phyloP scores from a whole-genome alignment of 768 basidiomycete species.

The Rossbeevera mucosa region DNA sequence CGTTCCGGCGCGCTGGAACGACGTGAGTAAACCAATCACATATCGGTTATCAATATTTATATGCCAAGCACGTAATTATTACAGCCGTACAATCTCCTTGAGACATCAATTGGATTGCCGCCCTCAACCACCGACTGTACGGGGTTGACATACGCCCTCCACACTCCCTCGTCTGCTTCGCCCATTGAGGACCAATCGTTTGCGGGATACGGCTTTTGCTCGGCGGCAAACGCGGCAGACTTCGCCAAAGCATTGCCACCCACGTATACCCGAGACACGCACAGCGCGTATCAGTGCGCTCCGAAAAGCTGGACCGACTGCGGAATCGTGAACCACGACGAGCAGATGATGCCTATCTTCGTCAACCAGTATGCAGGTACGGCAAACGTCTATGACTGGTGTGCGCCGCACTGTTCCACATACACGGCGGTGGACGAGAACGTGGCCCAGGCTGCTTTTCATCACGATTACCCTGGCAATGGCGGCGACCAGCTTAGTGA shows the following conservation, averaged over 20 bases:
- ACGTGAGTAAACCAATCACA: slow-evolving; percentile 23
- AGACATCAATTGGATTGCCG: slow-evolving; percentile 28
- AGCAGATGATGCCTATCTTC: slow-evolving; percentile 25
- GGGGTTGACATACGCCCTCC: slow-evolving; percentile 19
- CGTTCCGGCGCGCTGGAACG: slow-evolving; percentile 31
- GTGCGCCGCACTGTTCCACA: slow-evolving; percentile 13
- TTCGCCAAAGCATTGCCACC: slow-evolving; percentile 10
- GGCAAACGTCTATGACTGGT: slow-evolving; percentile 24
- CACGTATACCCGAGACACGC: slow-evolving; percentile 13
- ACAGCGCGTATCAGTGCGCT: slow-evolving; percentile 17
- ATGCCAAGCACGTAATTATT: slow-evolving; percentile 18
- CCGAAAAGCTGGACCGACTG: slow-evolving; percentile 30
- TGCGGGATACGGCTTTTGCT: slow-evolving; percentile 15
- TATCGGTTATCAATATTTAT: slow-evolving; percentile 7
- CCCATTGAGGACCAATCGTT: slow-evolving; percentile 25
- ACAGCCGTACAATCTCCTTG: slow-evolving; percentile 33
- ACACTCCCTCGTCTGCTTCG: slow-evolving; percentile 21
- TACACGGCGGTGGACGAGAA: slow-evolving; percentile 4
- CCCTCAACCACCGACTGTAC: slow-evolving; percentile 20
- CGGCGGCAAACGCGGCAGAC: slow-evolving; percentile 2
- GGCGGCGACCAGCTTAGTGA: slow-evolving; percentile 9
- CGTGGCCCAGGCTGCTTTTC: not conserved
- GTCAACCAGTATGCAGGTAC: slow-evolving; percentile 24
- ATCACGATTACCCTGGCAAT: slow-evolving; percentile 9
- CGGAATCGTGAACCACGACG: slow-evolving; percentile 2